phyloP scores from a whole-genome alignment of 2,329 filamentous ascomycete genomes.

The Fusarium sp. region DNA sequence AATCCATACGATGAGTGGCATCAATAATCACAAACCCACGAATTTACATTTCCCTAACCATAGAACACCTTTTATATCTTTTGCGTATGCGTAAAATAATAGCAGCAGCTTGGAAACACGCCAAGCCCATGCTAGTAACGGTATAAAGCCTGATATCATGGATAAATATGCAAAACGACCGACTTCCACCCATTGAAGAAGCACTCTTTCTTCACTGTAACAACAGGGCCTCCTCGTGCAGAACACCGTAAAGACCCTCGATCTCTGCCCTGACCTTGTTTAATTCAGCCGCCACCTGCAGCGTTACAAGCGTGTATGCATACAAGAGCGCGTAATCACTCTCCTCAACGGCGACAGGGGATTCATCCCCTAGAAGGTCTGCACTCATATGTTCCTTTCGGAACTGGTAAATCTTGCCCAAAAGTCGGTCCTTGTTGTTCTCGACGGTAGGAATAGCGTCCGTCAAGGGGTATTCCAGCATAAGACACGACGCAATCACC shows the following conservation, averaged over 20 bases:
- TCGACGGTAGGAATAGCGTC: conserved; percentile 89
- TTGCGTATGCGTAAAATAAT: conserved; percentile 2
- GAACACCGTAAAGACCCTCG: conserved; percentile 73
- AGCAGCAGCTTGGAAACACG: background rate
- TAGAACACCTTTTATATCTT: conserved; percentile 2
- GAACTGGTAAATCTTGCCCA: conserved; percentile 91
- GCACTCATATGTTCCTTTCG: conserved; percentile 74
- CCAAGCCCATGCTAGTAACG: background rate
- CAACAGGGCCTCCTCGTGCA: conserved; percentile 72
- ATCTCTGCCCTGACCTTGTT: conserved; percentile 73
- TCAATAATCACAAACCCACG: background rate
- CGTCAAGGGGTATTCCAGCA: conserved; percentile 93
- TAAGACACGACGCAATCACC: conserved; percentile 92
- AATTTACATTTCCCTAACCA: conserved; percentile 1
- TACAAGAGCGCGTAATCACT: conserved; percentile 93
- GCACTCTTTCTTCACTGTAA: conserved; percentile 61
- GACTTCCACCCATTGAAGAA: conserved; percentile 1
- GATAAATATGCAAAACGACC: conserved; percentile 20
- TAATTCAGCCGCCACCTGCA: conserved; percentile 76
- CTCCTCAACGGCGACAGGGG: conserved; percentile 69
- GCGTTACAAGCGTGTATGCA: conserved; percentile 83
- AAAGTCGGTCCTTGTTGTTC: conserved; percentile 82
- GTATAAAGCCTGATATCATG: background rate
- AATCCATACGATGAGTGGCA: conserved; percentile 6
- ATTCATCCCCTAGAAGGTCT: conserved; percentile 44